These are phyloP conservation scores for Phytopythium mirpurense DNA, from an alignment of 352 stramenopile species.

Conservation along the genomic window DNA sequence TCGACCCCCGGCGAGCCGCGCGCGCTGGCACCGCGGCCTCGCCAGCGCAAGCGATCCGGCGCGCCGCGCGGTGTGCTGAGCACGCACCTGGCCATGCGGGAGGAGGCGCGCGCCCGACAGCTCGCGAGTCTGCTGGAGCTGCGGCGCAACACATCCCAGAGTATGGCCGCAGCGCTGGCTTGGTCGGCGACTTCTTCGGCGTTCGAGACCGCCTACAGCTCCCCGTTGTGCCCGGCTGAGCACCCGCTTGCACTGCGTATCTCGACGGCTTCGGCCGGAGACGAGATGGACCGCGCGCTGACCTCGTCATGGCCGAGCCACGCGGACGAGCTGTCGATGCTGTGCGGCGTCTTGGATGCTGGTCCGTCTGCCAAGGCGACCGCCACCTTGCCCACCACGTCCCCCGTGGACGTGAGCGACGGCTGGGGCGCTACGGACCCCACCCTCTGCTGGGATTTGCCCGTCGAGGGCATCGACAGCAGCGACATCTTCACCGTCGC, in stretches of 20 bases:
- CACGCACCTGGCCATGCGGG: conserved; percentile 35
- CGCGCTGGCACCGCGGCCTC: conserved; percentile 5
- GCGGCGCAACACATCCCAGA: neutral
- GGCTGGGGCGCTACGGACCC: conserved; percentile 25
- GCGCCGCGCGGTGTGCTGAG: conserved; percentile 19
- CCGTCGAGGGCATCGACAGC: conserved; percentile 8
- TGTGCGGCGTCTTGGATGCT: conserved; percentile 17
- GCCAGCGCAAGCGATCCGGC: conserved; percentile 7
- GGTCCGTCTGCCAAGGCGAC: conserved; percentile 6
- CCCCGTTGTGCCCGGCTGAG: neutral
- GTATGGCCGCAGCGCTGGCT: conserved; percentile 4
- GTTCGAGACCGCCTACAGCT: neutral
- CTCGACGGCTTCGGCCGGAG: conserved; percentile 2
- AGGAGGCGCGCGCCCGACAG: conserved; percentile 19
- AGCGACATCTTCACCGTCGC: neutral
- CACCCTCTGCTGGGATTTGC: conserved; percentile 20
- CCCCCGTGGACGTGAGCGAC: conserved; percentile 31
- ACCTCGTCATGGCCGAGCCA: conserved; percentile 12
- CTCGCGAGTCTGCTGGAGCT: conserved; percentile 10
- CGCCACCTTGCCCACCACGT: conserved; percentile 16
- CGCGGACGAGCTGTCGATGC: conserved; percentile 6
- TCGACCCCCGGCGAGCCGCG: neutral
- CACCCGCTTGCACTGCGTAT: neutral
- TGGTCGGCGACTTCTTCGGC: conserved; percentile 5
- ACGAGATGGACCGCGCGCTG: conserved; percentile 11